These are phyloP conservation scores for Cladophialophora carrionii DNA, from an alignment of 2,329 filamentous ascomycete species.

Conservation along the genomic window DNA sequence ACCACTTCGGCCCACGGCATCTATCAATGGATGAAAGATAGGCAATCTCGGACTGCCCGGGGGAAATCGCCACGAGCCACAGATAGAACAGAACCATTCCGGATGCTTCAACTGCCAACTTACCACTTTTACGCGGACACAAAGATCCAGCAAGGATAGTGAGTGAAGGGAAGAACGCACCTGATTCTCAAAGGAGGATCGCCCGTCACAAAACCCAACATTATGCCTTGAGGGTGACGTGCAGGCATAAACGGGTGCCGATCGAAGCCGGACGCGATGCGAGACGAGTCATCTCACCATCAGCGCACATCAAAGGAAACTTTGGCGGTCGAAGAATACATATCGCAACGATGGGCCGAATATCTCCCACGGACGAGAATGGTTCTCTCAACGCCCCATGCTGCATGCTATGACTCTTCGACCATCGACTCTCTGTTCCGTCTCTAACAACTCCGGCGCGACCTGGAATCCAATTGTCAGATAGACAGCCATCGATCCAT, in stretches of 20 bases:
- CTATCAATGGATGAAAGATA: not conserved
- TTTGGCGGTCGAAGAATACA: not conserved
- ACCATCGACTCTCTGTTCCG: not conserved
- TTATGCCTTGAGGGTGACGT: not conserved
- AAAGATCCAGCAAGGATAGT: not conserved
- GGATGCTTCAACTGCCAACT: not conserved
- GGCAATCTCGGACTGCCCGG: not conserved
- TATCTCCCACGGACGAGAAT: not conserved
- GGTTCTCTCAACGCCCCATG: not conserved
- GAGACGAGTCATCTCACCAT: not conserved
- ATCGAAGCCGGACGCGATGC: not conserved
- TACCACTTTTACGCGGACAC: no score
- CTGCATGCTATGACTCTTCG: not conserved
- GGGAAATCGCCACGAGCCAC: not conserved
- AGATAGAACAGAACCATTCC: not conserved
- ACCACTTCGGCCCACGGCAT: not conserved
- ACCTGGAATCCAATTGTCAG: not conserved
- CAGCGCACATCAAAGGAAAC: not conserved
- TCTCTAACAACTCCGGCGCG: conserved; percentile 2
- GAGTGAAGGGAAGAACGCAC: not conserved
- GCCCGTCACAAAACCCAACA: not conserved
- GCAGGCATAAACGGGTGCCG: no score
- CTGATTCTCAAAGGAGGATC: not conserved
- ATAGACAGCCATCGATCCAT: not conserved
- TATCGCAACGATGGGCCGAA: no score